Evolutionary conservation across 495 filamentous ascomycete genomes (phyloP), one percentile per base, ranked within the genome.

Genomic region (Xylaria telfairii): DNA sequence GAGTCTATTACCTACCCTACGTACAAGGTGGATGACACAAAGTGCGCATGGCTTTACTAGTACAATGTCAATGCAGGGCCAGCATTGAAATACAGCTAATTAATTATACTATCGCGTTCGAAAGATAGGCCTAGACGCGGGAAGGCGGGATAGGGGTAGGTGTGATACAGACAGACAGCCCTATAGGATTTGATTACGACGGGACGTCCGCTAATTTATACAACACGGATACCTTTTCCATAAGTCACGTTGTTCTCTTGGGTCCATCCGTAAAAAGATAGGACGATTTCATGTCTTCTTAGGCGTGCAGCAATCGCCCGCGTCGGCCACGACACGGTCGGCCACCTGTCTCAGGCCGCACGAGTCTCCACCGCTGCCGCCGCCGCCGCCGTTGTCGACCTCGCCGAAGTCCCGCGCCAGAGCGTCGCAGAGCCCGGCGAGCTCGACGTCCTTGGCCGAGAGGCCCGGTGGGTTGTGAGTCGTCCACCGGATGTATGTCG

Each of bases 391-490:
- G 44, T 73, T 75, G 17, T 71, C 69, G 41, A 83, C 72, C 74
- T 90, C 89, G 44, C 86, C 86, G 71, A 86, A 83, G 65, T 82
- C 80, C 19, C 37, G 61, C 19, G 87, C 88, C 34, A 88, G 83
- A 66, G 85, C 75, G 76, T 94, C 91, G 78, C 92, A 94, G 69
- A 87, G 84, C 49, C 77, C 78, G 0, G 92, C 92, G 80, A 94
- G 85, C 19, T 84, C 76, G 46, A 91, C 77, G 74, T 95, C 92
- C 71, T 90, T 90, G 30, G 80, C 70, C 0, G 90, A 90, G n/a
- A 95, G 83, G n/a, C 92, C 92, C 26, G 84, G 82, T 10, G 90
- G 91, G 54, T 83, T 83, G 79, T 95, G 92, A 21, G 92, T 94
- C 13, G 91, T 94, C 92, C 91, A 94, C 49, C 88, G 84, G 66